Base-by-base conservation (phyloP, 1,139 yeast genomes). In the Geotrichum klebahnii region DNA sequence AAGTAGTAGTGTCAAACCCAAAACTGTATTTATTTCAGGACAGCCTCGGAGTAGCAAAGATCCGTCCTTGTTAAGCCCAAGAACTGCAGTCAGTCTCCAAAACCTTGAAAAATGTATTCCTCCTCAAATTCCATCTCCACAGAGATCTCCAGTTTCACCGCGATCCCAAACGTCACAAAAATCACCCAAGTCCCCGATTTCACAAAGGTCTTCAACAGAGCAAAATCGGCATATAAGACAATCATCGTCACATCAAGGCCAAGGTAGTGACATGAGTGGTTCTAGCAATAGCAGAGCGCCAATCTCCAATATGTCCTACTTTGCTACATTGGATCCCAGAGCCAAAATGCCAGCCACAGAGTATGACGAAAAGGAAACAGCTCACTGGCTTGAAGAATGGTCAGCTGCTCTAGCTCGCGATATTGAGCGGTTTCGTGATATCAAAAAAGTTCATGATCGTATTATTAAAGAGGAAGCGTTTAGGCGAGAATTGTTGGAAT, bases 301-400 rank as follows among this genome's bases (percentile, higher is more conserved):
- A n/a, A n/a, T n/a, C n/a, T n/a, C n/a, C n/a, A n/a, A n/a, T n/a
- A n/a, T n/a, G n/a, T n/a, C n/a, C n/a, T n/a, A n/a, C n/a, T n/a
- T n/a, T n/a, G n/a, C n/a, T n/a, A n/a, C n/a, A n/a, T n/a, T n/a
- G n/a, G n/a, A n/a, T n/a, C 29, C 29, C 29, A 6, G 29, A 26
- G 29, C 29, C n/a, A n/a, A n/a, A n/a, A n/a, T n/a, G n/a, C n/a
- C n/a, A n/a, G n/a, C n/a, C n/a, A n/a, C n/a, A n/a, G n/a, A n/a
- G n/a, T n/a, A n/a, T 26, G 6, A 26, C 29, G 29, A 10, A 26
- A 26, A 26, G 29, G 29, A 26, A 26, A 26, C 29, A 6, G 6
- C 29, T 26, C 22, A 12, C 34, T 48, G 51, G 51, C 39, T 48
- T 16, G 40, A 48, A 9, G 44, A 48, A 23, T 48, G 51, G 51